Base-by-base conservation (phyloP, 1,139 yeast genomes). In the Geotrichum siamense region DNA sequence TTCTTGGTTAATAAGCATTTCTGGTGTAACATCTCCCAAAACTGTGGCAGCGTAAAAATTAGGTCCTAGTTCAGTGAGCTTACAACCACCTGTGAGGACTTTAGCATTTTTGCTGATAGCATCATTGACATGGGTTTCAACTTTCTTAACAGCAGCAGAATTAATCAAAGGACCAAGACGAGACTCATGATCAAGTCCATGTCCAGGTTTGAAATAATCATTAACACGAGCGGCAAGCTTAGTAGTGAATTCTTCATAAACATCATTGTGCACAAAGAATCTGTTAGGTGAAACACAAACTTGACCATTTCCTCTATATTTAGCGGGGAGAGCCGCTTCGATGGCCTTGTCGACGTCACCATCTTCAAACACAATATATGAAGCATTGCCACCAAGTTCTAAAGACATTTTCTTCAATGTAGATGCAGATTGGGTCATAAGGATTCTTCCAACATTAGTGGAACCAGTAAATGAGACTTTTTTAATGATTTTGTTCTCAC, bases 301-400 rank as follows among this genome's bases (percentile, higher is more conserved):
- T 64, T 83, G 93, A 34, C 93, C 93, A 47, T 79, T 69, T 35
- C 82, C 81, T 64, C 85, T 73, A 68, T 79, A 82, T 61, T 78
- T 83, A 52, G 80, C 75, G 27, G 76, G 78, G 50, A 78, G 61
- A 6, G 84, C 79, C 29, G 84, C 91, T 28, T 70, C 75, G 13
- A 84, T 87, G 1, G 96, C 95, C 41, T 70, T 68, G 48, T 82
- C 89, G 27, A 87, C 53, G 55, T 84, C 81, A 5, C 86, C 91
- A 60, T 86, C 96, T 22, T 78, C 82, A 64, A 86, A 86, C 9
- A 86, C 87, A 50, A 87, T 80, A 53, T 86, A 79, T 15, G 96
- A 96, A 3, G 96, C 94, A 61, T 87, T 89, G 34, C 96, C 97
- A 38, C 97, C 97, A 43, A 87, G 70, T 65, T 89, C 96, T 60